Conservation (phyloP, 495 filamentous ascomycete species). For the Xeromyces bisporus region DNA sequence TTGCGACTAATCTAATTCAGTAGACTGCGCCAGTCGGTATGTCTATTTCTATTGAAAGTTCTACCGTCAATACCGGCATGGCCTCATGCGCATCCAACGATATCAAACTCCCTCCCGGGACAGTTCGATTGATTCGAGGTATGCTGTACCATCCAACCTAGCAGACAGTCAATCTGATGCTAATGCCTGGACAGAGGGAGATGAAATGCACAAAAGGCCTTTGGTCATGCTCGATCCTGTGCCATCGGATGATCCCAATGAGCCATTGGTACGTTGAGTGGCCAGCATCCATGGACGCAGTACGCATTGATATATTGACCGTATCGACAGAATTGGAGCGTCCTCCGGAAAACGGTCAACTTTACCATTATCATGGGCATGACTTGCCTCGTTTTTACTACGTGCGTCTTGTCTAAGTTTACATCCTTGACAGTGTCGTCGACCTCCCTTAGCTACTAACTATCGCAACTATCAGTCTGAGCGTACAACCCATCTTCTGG, state of each 20-base stretch:
- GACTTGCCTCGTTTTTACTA: slow-evolving; percentile 17
- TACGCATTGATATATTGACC: too few relatives aligned
- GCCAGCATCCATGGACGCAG: not conserved
- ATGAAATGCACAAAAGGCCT: slow-evolving; percentile 5
- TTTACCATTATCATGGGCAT: slow-evolving; percentile 16
- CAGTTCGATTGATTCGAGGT: slow-evolving; percentile 18
- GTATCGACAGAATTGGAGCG: slow-evolving; percentile 28
- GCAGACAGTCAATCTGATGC: too few relatives aligned
- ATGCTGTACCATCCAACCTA: too few relatives aligned
- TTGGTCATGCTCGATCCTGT: slow-evolving; percentile 14
- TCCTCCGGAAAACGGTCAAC: slow-evolving; percentile 14
- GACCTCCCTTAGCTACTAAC: not conserved
- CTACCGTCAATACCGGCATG: too few relatives aligned
- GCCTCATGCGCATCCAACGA: slow-evolving; percentile 1
- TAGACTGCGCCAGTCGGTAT: too few relatives aligned
- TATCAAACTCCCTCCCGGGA: slow-evolving; percentile 12
- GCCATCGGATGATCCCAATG: slow-evolving; percentile 18
- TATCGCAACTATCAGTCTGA: slow-evolving; percentile 11
- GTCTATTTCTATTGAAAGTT: too few relatives aligned
- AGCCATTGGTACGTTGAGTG: slow-evolving; percentile 12
- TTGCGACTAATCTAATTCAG: too few relatives aligned
- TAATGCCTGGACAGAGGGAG: too few relatives aligned
- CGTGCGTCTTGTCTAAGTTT: slow-evolving; percentile 6
- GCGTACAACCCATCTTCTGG: slow-evolving; percentile 19
- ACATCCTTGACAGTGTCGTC: not conserved